Percentiles rank a stretch among this genome's conserved stretches.
Evolutionary conservation across 148 eudicot species (phyloP).

Genomic region (Silene uniflora): DNA sequence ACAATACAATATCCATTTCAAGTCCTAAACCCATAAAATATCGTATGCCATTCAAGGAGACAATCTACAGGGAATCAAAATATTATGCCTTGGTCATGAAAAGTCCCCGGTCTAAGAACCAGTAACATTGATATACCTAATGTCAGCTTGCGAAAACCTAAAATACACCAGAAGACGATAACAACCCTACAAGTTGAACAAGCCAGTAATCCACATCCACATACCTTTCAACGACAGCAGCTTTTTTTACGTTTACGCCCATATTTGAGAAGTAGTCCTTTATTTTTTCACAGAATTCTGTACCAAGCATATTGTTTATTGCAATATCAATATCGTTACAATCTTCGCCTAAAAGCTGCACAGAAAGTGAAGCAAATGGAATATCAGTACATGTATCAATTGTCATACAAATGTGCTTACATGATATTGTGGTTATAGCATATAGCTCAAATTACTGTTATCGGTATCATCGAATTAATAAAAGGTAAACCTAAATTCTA

Average conservation of each 20-base stretch:
- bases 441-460: background rate
- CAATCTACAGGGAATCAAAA: too few species aligned
- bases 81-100: too few species aligned
- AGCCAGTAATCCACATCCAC: slow-evolving; percentile 7
- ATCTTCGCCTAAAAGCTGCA: slow-evolving; percentile 90
- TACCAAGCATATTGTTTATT: slow-evolving; percentile 81
- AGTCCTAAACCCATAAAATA: too few species aligned
- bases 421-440: background rate
- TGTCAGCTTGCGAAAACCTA: background rate
- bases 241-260: slow-evolving; percentile 61
- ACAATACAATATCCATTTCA: too few species aligned
- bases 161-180: background rate
- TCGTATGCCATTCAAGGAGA: too few species aligned
- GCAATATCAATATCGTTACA: slow-evolving; percentile 95
- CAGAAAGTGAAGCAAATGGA: background rate
- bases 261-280: slow-evolving; percentile 60
- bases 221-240: slow-evolving; percentile 82
- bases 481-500: background rate
- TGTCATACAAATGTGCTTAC: background rate
- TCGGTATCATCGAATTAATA: background rate
- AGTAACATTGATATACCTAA: background rate
- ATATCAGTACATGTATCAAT: background rate
- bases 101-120: too few species aligned
- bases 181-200: background rate
- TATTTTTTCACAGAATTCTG: slow-evolving; percentile 81